Evolutionary conservation across 1,284 basidiomycete species (phyloP).

Genomic region (Ustilago xerochloae): DNA sequence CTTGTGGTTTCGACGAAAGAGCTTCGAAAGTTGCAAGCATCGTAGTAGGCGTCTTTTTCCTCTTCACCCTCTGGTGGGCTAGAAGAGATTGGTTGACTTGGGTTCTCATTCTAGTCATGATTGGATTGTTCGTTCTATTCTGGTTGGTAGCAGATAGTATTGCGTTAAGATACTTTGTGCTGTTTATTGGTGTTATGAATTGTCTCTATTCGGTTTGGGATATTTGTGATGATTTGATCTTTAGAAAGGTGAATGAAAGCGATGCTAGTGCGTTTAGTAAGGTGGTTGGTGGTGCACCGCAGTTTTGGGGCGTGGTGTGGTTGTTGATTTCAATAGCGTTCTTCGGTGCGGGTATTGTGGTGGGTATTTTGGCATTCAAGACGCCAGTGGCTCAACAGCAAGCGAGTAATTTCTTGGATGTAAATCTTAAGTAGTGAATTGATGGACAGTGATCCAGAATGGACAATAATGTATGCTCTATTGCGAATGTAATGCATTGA

Average conservation of each 20-base stretch:
- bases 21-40: constrained; percentile 90
- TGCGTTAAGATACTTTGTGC: constrained; percentile 74
- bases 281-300: constrained; percentile 77
- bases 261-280: constrained; percentile 90
- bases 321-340: constrained; percentile 82
- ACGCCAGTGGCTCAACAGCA: constrained; percentile 54
- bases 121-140: constrained; percentile 59
- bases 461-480: background rate
- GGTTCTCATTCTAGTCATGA: constrained; percentile 60
- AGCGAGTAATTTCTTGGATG: constrained; percentile 54
- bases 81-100: constrained; percentile 77
- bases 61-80: constrained; percentile 91
- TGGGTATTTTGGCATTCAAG: constrained; percentile 63
- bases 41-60: constrained; percentile 83
- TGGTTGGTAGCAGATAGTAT: constrained; percentile 49
- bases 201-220: constrained; percentile 63
- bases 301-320: constrained; percentile 79
- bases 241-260: constrained; percentile 78
- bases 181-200: constrained; percentile 78
- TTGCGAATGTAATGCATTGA: background rate
- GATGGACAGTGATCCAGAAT: background rate
- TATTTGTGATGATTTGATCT: constrained; percentile 81
- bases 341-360: constrained; percentile 81
- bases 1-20: constrained; percentile 90
- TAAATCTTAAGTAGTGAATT: constrained; percentile 30